Base-by-base conservation (phyloP, 495 filamentous ascomycete species). In the Cetradonia linearis region DNA sequence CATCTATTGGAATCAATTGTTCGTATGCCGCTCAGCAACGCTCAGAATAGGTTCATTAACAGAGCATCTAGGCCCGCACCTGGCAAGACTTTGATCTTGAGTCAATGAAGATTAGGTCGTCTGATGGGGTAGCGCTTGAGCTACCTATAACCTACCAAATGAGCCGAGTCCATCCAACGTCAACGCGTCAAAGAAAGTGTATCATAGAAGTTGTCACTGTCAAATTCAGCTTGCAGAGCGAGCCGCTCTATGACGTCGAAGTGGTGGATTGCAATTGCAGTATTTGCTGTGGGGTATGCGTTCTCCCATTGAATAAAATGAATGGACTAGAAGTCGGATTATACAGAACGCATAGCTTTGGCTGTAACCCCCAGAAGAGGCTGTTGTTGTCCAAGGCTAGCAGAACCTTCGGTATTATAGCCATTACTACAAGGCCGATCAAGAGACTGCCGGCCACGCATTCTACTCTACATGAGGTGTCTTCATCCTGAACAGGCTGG, bases 381-480 rank as follows among this genome's bases (percentile, higher is more conserved):
- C 38, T 13, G 48, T 60, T 6, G 8, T n/a, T 9, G 31, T 60
- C 47, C 58, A 38, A 6, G 48, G 48, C 34, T 23, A 31, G 13
- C 25, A 50, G 18, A 50, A 31, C 5, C 14, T 50, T 16, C 48
- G 11, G 4, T 9, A 53, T 25, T 47, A 60, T 23, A 31, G 46
- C 33, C 37, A 18, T 28, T 27, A 30, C 25, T 42, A 60, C 36
- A 31, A 34, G 14, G 31, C 47, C 27, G 58, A 18, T 14, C 2
- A 13, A 23, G 31, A 38, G 8, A 1, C 13, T 13, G 16, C 8
- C 25, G 36, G 47, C 3, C 47, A 60, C 47, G 34, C 31, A 13
- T 60, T 60, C 48, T 60, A 47, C 28, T 40, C 47, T n/a, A 60
- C 58, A 6, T 60, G 58, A 2, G 58, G 58, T 18, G 58, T 60